A percentile compares a stretch with the other conserved stretches of the same genome.
Conservation (phyloP, 208 protist genomes). For the Crithidia expoeki region DNA sequence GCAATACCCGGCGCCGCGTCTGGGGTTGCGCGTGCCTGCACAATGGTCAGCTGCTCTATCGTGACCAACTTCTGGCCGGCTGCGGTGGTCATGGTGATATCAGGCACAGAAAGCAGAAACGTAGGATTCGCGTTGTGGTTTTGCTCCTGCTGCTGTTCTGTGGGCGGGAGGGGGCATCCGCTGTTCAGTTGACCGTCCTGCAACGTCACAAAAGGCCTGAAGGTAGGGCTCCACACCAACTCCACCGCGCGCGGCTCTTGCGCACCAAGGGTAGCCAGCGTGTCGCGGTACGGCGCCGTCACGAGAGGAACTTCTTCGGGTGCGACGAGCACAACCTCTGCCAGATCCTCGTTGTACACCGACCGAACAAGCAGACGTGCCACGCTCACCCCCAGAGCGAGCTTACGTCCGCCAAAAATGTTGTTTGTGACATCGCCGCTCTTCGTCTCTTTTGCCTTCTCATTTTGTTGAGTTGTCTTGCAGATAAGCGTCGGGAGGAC, state of each 20-base stretch:
- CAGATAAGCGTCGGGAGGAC: background rate
- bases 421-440: background rate
- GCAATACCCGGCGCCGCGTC: background rate
- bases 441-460: background rate
- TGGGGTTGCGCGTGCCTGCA: background rate
- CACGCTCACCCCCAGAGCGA: slow-evolving; percentile 22
- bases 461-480: background rate
- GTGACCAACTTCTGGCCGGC: slow-evolving; percentile 27
- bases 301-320: slow-evolving; percentile 19
- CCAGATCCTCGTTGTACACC: slow-evolving; percentile 15
- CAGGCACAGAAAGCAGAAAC: slow-evolving; percentile 24
- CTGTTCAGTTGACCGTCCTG: background rate
- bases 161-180: background rate
- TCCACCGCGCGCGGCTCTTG: slow-evolving; percentile 28
- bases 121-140: background rate
- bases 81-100: slow-evolving; percentile 34
- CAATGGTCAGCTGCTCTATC: slow-evolving; percentile 20
- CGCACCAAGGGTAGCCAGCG: slow-evolving; percentile 13
- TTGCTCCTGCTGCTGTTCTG: background rate
- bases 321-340: slow-evolving; percentile 30
- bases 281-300: slow-evolving; percentile 19
- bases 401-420: slow-evolving; percentile 11
- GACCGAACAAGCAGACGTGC: slow-evolving; percentile 27
- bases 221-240: slow-evolving; percentile 12
- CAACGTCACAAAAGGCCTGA: background rate